Base-by-base conservation (phyloP, 2,329 filamentous ascomycete genomes). In the Calonectria pteridis region DNA sequence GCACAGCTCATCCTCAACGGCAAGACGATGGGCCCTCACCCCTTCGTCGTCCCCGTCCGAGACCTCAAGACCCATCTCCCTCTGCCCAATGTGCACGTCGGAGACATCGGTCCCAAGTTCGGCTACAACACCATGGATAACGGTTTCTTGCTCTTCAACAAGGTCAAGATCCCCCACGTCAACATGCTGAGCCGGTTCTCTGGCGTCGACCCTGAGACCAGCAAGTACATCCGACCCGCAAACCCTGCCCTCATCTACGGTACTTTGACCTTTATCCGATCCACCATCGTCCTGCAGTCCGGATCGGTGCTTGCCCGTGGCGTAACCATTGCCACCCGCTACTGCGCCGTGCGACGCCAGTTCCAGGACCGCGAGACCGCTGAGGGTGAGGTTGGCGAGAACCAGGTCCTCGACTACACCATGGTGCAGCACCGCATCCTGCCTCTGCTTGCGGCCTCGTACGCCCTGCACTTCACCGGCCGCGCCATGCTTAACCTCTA, bases 101-200 rank as follows among this genome's bases (percentile, higher is more conserved):
- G 94, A 58, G 94, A 96, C 77, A 95, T 96, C 83, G 94, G 94
- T 1, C 94, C 94, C 69, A 95, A 95, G 83, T 93, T 94, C 76
- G 93, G 93, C 13, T 94, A 94, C 86, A 94, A 94, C 84, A 94
- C 93, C 67, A 94, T 95, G 93, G 94, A 95, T 83, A 96, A 95
- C 78, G 94, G 94, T 1, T 95, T 94, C 87, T 85, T 95, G 14
- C 88, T 95, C 28, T 92, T 96, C 84, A 95, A 95, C 85, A 87
- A 94, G 23, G 88, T 94, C 69, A 79, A 95, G 83, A 87, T 95
- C 20, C 94, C 94, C 1, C 93, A 95, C 81, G 85, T 91, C 76
- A 93, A 91, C 85, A 94, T 95, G 93, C 85, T 95, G 65, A 91
- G 92, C 66, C 88, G 90, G n/a, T 95, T 93, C 86, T 93, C 93